A percentile compares a stretch with the other conserved stretches of the same genome.
phyloP scores from a whole-genome alignment of 768 basidiomycete species.

The Naematelia aurantialba region DNA sequence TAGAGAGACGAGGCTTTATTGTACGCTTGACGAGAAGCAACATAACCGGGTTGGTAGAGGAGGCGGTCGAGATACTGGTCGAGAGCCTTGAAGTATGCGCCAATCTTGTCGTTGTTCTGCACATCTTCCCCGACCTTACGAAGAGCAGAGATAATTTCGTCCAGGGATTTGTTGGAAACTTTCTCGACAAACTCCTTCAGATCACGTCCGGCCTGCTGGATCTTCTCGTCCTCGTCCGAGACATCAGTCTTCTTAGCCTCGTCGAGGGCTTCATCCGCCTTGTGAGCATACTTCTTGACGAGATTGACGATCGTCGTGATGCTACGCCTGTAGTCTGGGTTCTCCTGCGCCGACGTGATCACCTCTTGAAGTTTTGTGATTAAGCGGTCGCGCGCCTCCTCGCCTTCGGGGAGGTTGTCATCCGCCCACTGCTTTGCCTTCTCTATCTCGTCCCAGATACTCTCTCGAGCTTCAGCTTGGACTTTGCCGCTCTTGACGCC shows the following conservation, averaged over 20 bases:
- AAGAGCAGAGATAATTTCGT: constrained; percentile 44
- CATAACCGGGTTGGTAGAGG: constrained; percentile 51
- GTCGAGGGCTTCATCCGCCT: constrained; percentile 47
- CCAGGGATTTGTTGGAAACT: constrained; percentile 50
- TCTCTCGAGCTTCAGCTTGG: constrained; percentile 48
- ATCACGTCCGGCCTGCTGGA: constrained; percentile 50
- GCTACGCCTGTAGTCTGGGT: constrained; percentile 49
- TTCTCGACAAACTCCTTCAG: constrained; percentile 50
- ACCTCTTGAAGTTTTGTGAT: constrained; percentile 49
- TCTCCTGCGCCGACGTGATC: constrained; percentile 48
- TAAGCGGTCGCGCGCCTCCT: constrained; percentile 50
- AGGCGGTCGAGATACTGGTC: constrained; percentile 47
- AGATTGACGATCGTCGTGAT: constrained; percentile 50
- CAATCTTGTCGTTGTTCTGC: constrained; percentile 49
- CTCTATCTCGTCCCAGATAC: constrained; percentile 38
- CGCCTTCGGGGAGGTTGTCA: constrained; percentile 50
- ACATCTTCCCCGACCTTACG: constrained; percentile 49
- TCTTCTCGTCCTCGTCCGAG: constrained; percentile 47
- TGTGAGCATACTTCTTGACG: constrained; percentile 51
- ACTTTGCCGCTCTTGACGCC: constrained; percentile 45
- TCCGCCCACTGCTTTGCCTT: constrained; percentile 47
- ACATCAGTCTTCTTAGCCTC: constrained; percentile 45
- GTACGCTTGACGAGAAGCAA: constrained; percentile 49
- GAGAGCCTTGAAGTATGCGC: constrained; percentile 49
- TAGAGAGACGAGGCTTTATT: constrained; percentile 49